phyloP scores from a whole-genome alignment of 768 basidiomycete genomes.

The Stropharia rugosoannulata region DNA sequence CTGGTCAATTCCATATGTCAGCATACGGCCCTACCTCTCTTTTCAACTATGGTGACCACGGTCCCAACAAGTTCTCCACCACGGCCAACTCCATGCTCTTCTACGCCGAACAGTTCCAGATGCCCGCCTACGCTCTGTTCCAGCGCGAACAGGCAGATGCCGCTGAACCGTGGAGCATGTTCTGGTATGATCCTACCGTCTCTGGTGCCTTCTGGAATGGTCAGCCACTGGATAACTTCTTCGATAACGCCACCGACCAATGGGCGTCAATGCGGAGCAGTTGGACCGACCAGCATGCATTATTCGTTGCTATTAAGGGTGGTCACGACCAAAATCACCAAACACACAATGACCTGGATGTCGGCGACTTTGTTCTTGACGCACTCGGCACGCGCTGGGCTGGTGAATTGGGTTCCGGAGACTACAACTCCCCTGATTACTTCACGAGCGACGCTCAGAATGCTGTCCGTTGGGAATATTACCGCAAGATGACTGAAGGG shows the following conservation, averaged over 20 bases:
- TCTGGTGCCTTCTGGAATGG: slow-evolving; percentile 92
- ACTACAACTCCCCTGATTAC: slow-evolving; percentile 76
- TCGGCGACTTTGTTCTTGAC: slow-evolving; percentile 94
- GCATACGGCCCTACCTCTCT: slow-evolving; percentile 80
- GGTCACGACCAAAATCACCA: slow-evolving; percentile 81
- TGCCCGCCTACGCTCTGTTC: slow-evolving; percentile 78
- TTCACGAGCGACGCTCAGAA: slow-evolving; percentile 74
- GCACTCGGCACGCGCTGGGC: slow-evolving; percentile 93
- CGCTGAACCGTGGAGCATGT: slow-evolving; percentile 83
- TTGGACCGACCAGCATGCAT: slow-evolving; percentile 85
- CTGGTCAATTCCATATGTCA: slow-evolving; percentile 90
- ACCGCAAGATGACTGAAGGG: slow-evolving; percentile 95
- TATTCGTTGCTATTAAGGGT: slow-evolving; percentile 89
- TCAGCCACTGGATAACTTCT: slow-evolving; percentile 78
- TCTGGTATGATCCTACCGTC: slow-evolving; percentile 88
- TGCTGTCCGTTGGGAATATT: slow-evolving; percentile 83
- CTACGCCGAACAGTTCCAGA: slow-evolving; percentile 67
- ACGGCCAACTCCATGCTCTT: slow-evolving; percentile 89
- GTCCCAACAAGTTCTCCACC: slow-evolving; percentile 93
- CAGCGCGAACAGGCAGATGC: slow-evolving; percentile 89
- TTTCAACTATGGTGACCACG: slow-evolving; percentile 83
- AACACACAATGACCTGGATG: slow-evolving; percentile 93
- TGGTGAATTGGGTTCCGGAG: slow-evolving; percentile 88
- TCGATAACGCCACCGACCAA: slow-evolving; percentile 66
- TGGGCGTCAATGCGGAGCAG: slow-evolving; percentile 92